Evolutionary conservation across 345 rosid species (phyloP).

Genomic region (Brassica cretica): DNA sequence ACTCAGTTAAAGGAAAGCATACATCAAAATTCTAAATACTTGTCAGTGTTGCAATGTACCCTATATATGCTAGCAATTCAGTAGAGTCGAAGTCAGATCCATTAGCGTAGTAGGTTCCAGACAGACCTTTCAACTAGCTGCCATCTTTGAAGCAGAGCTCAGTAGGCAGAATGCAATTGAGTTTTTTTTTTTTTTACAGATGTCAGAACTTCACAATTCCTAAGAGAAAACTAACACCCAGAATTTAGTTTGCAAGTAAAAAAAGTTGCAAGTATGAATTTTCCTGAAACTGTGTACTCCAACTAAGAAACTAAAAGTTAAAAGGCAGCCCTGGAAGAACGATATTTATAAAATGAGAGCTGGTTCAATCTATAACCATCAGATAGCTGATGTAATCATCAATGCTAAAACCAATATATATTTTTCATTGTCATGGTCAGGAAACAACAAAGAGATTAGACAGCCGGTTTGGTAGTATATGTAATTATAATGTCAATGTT

Average conservation of each 20-base stretch:
- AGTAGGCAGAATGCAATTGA: slow-evolving; percentile 24
- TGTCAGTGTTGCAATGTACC: slow-evolving; percentile 39
- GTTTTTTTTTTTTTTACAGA: slow-evolving; percentile 16
- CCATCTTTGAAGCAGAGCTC: slow-evolving; percentile 41
- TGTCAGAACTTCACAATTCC: slow-evolving; percentile 33
- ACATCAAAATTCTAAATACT: slow-evolving; percentile 34
- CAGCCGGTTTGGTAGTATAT: slow-evolving; percentile 17
- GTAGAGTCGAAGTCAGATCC: slow-evolving; percentile 39
- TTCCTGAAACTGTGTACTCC: background rate
- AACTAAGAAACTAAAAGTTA: slow-evolving; percentile 10
- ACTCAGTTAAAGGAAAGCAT: slow-evolving; percentile 24
- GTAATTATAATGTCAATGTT: slow-evolving; percentile 15
- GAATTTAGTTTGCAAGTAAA: slow-evolving; percentile 28
- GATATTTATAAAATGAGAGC: slow-evolving; percentile 10
- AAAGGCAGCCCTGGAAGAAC: slow-evolving; percentile 10
- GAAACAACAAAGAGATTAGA: slow-evolving; percentile 5
- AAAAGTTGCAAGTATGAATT: background rate
- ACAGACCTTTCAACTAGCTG: slow-evolving; percentile 42
- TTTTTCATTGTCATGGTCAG: slow-evolving; percentile 3
- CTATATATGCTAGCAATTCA: slow-evolving; percentile 43
- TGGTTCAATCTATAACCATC: background rate
- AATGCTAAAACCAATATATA: slow-evolving; percentile 24
- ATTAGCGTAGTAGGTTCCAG: slow-evolving; percentile 39
- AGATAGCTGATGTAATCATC: slow-evolving; percentile 14
- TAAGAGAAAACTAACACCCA: slow-evolving; percentile 36